A percentile compares a stretch with the other conserved stretches of the same genome.
Conservation (phyloP, 2,329 filamentous ascomycete genomes). For the Phialophora macrospora region DNA sequence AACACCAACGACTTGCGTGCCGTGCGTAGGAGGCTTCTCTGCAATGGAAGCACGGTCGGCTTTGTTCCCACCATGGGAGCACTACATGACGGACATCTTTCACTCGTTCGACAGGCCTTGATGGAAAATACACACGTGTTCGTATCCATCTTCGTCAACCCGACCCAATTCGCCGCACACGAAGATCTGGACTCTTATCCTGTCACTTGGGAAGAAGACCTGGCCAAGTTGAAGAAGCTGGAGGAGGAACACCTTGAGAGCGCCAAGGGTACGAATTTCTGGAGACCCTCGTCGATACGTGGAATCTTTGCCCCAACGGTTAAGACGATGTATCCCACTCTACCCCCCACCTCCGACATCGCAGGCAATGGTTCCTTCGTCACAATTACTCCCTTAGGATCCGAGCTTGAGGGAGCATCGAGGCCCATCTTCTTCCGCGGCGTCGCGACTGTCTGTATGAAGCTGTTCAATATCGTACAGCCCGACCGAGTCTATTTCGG, state of each 20-base stretch:
- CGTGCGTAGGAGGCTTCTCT: constrained; percentile 69
- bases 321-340: constrained; percentile 82
- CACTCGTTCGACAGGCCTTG: constrained; percentile 82
- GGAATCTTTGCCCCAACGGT: constrained; percentile 88
- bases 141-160: constrained; percentile 93
- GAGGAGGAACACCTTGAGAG: constrained; percentile 31
- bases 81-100: constrained; percentile 87
- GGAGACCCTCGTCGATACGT: constrained; percentile 55
- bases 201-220: constrained; percentile 82
- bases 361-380: constrained; percentile 86
- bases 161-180: constrained; percentile 87
- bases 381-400: constrained; percentile 81
- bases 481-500: constrained; percentile 88
- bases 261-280: constrained; percentile 61
- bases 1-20: constrained; percentile 72
- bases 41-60: constrained; percentile 73
- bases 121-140: constrained; percentile 83
- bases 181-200: constrained; percentile 92
- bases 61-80: constrained; percentile 98
- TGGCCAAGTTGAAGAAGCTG: constrained; percentile 67
- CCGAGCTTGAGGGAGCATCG: constrained; percentile 80
- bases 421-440: constrained; percentile 95
- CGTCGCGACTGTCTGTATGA: constrained; percentile 95
- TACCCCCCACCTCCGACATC: constrained; percentile 72
- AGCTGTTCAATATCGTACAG: constrained; percentile 81